A percentile compares a stretch with the other conserved stretches of the same genome.
Conservation (phyloP, 306 rosid genomes). For the Castanea sativa region DNA sequence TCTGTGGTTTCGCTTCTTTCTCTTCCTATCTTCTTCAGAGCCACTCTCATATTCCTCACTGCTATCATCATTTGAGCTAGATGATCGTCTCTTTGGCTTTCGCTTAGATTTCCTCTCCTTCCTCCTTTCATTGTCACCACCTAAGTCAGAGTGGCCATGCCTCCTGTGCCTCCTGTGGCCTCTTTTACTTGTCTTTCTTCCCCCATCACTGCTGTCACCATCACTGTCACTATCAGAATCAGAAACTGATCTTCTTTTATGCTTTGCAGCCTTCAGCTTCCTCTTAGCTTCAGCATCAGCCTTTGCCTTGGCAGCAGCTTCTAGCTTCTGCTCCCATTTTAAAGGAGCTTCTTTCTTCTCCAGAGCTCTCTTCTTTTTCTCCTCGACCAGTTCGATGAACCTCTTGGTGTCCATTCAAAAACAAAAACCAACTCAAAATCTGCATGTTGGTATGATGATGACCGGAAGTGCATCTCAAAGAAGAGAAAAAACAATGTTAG, state of each 20-base stretch:
- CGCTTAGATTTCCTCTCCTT: constrained; percentile 57
- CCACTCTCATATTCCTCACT: constrained; percentile 42
- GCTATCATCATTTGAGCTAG: constrained; percentile 48
- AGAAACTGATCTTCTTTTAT: constrained; percentile 53
- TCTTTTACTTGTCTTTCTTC: constrained; percentile 52
- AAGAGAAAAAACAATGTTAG: constrained; percentile 97
- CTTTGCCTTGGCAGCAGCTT: constrained; percentile 75
- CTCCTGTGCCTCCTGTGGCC: constrained; percentile 65
- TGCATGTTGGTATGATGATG: constrained; percentile 83
- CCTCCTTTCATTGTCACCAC: constrained; percentile 56
- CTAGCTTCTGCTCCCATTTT: constrained; percentile 95
- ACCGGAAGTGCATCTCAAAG: constrained; percentile 97
- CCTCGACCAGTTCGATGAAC: constrained; percentile 91
- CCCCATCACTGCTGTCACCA: constrained; percentile 41
- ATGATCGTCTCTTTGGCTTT: constrained; percentile 46
- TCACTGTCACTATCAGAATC: constrained; percentile 46
- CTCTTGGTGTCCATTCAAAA: constrained; percentile 73
- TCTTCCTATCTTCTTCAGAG: constrained; percentile 58
- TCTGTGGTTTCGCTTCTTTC: constrained; percentile 56
- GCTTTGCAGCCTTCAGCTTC: constrained; percentile 62
- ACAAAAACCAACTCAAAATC: constrained; percentile 68
- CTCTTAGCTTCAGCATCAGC: constrained; percentile 76
- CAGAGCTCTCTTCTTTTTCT: constrained; percentile 79
- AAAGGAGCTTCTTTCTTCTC: constrained; percentile 95
- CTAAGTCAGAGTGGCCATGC: constrained; percentile 52